Base-by-base conservation (phyloP, 108 stramenopile species). In the Asterionellopsis glacialis region DNA sequence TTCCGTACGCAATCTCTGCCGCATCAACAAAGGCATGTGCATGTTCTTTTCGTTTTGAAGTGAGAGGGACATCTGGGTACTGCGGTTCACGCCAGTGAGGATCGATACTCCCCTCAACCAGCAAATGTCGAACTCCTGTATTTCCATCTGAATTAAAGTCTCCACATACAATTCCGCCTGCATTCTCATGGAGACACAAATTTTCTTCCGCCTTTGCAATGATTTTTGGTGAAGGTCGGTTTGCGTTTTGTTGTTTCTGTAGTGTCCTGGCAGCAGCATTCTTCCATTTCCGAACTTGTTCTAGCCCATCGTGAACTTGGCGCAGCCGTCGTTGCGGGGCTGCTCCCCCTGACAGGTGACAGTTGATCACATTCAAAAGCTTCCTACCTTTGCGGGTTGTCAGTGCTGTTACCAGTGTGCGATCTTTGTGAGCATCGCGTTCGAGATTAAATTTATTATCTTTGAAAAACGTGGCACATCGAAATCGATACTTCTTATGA, bases 381-480 rank as follows among this genome's bases (percentile, higher is more conserved):
- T 7, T 33, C 2, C 7, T 33, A 5, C 33, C 33, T 7, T 33
- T 33, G 2, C 28, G 22, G 9, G 59, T 57, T 14, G 64, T 62
- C 67, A 95, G 91, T 7, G 90, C 79, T 21, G 91, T 93, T 14
- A 95, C 51, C 28, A 95, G 59, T 2, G 79, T 80, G 22, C 94
- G 73, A 79, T 95, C 94, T 67, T 92, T 91, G 70, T 93, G 91
- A n/a, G 88, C 80, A 49, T 82, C 80, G 27, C 57, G 40, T n/a
- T 63, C 87, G 18, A 93, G 57, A 49, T 79, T 70, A 47, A 82
- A 78, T 53, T 78, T 55, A 41, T 65, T 68, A 1, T 72, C 81
- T 69, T 87, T 91, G 88, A 86, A 95, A 77, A 95, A 95, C 16
- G 94, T 95, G 12, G 91, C 80, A 18, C 86, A 77, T 53, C 84